phyloP scores from a whole-genome alignment of 169 alveolate species.

The Plasmodium coatneyi region DNA sequence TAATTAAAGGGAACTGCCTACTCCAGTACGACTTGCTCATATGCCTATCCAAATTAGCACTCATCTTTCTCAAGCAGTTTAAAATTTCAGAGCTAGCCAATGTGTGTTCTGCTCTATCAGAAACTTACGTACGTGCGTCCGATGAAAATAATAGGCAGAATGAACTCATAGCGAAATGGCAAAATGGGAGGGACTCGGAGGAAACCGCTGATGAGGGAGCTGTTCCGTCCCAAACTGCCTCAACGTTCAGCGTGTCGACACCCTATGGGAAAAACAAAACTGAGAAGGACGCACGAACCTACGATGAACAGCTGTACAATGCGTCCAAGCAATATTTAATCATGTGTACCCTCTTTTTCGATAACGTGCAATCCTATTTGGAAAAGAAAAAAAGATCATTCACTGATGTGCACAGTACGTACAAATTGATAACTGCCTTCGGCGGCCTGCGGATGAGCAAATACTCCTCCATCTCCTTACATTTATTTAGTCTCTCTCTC shows the following conservation, averaged over 20 bases:
- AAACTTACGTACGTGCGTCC: slow-evolving; percentile 50
- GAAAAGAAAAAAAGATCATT: slow-evolving; percentile 14
- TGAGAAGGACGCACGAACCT: background rate
- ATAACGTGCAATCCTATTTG: slow-evolving; percentile 33
- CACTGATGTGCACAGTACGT: slow-evolving; percentile 53
- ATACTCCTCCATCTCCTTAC: slow-evolving; percentile 42
- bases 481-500: slow-evolving; percentile 29
- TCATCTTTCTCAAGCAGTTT: slow-evolving; percentile 38
- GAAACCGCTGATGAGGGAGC: background rate
- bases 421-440: slow-evolving; percentile 56
- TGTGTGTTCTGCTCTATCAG: slow-evolving; percentile 59
- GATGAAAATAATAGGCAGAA: slow-evolving; percentile 63
- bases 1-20: slow-evolving; percentile 62
- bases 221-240: background rate
- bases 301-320: slow-evolving; percentile 36
- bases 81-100: slow-evolving; percentile 57
- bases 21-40: slow-evolving; percentile 57
- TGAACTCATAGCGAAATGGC: slow-evolving; percentile 5
- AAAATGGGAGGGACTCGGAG: background rate
- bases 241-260: background rate
- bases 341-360: slow-evolving; percentile 34
- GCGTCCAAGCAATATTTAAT: slow-evolving; percentile 31
- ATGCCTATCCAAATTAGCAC: slow-evolving; percentile 45
- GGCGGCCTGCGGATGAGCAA: slow-evolving; percentile 41
- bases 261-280: background rate